These are phyloP conservation scores for Tricholoma bakamatsutake DNA, from an alignment of 768 basidiomycete genomes.

Conservation along the genomic window DNA sequence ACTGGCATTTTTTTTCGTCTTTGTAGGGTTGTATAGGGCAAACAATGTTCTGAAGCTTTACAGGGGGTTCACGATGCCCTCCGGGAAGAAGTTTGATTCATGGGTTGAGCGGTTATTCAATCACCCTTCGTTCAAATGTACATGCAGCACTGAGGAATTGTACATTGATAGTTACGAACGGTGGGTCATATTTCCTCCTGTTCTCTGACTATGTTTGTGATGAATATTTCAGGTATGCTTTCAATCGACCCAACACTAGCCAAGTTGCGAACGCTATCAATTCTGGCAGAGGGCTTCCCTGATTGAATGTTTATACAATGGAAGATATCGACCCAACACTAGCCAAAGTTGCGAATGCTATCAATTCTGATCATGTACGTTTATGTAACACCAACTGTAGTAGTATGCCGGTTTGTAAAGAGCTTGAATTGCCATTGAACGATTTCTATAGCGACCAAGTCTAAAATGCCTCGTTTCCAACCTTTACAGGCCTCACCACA, in stretches of 20 bases:
- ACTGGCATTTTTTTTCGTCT: not conserved
- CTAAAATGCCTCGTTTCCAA: slow-evolving; percentile 19
- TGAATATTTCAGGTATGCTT: slow-evolving; percentile 52
- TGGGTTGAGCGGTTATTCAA: slow-evolving; percentile 51
- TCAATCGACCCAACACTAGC: slow-evolving; percentile 72
- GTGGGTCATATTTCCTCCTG: slow-evolving; percentile 20
- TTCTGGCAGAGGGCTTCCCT: slow-evolving; percentile 56
- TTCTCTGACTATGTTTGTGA: not conserved
- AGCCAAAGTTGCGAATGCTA: not conserved
- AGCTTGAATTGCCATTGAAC: not conserved
- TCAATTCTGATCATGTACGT: not conserved
- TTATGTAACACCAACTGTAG: no score
- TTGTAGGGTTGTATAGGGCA: slow-evolving; percentile 69
- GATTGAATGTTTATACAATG: slow-evolving; percentile 23
- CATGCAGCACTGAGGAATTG: slow-evolving; percentile 61
- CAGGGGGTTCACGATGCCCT: slow-evolving; percentile 55
- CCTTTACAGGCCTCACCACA: slow-evolving; percentile 18
- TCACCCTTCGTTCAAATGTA: slow-evolving; percentile 59
- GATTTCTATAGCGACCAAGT: not conserved
- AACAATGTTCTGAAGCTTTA: slow-evolving; percentile 60
- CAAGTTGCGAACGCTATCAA: slow-evolving; percentile 76
- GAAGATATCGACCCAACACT: no score
- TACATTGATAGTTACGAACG: slow-evolving; percentile 72
- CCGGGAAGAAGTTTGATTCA: slow-evolving; percentile 39
- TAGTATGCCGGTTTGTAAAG: no score